Evolutionary conservation across 2,329 filamentous ascomycete genomes (phyloP), one percentile per base, ranked within the genome.

Genomic region (Fusarium torulosum): DNA sequence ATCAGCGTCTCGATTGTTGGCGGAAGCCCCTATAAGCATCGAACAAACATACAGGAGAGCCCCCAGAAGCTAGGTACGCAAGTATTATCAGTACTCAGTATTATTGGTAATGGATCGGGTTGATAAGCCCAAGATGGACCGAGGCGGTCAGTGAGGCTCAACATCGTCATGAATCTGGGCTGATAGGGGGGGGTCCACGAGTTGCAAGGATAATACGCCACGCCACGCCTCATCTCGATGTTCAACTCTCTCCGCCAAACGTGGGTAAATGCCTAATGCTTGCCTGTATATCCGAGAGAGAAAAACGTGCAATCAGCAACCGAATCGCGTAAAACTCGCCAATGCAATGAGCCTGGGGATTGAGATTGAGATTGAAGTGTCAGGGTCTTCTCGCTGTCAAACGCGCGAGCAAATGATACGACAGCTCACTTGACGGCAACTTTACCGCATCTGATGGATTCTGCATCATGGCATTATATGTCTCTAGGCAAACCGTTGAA

Each of bases 111-210:
- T 66, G 62, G 60, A 53, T 63, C 59, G 63, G 53, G 53, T 23
- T 44, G 56, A 37, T 49, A 46, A 31, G 50, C 41, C 27, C 33
- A 51, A 27, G 43, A 44, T 62, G 59, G 53, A 42, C 44, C 53
- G 58, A 72, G 40, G 33, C 55, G 66, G 63, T 63, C 54, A 68
- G 59, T 69, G 59, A 59, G 55, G 49, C 47, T 67, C 63, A 70
- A 41, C 42, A 62, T 65, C 67, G 47, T 67, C 50, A 57, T 69
- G 58, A 53, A 58, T 62, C 44, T 60, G 54, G 41, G 50, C 59
- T 46, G 33, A 33, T 38, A 61, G 54, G 54, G 47, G 57, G 52
- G 44, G 56, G 42, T 53, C 65, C 63, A 64, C 52, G 52, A 56
- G 40, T 33, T 58, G 25, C 50, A 59, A 66, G 58, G 51, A 50